Base-by-base conservation (phyloP, 2,329 filamentous ascomycete genomes). In the Monilinia fructicola region DNA sequence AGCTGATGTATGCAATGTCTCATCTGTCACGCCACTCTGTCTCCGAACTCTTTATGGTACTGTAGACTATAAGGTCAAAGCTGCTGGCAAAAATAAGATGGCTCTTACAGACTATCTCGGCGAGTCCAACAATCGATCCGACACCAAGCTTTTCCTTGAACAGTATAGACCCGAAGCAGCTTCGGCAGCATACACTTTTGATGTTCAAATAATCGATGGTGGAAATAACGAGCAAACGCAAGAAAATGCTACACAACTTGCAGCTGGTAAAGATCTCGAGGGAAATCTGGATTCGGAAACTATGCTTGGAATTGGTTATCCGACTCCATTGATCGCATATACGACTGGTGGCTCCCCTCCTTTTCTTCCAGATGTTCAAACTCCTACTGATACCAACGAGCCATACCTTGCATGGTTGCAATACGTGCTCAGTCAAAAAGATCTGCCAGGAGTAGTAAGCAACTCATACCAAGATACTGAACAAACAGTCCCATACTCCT, bases 1-100 rank as follows among this genome's bases (percentile, higher is more conserved):
- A 7, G 54, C 64, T 18, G 79, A 97, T 92, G 66, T 65, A 28
- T 80, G 95, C 93, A 75, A 98, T 53, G 61, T 68, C 14, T 64
- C 61, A n/a, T 64, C 67, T 10, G 70, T 74, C 3, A 74, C 72
- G 2, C 68, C 70, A n/a, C 56, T 68, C 16, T 74, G 72, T 46
- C 69, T 74, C n/a, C 54, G 68, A 44, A 72, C 69, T 23, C 62
- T 74, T 12, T 74, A 74, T 59, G 70, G 69, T 44, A 73, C 71
- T 14, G 62, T 67, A 2, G 69, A 69, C 11, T 74, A 75, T 60
- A 56, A 40, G 1, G 66, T 69, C 4, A 64, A 73, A 62, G 62
- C 59, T 21, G 28, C 69, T 4, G 56, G 64, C 11, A 68, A 68
- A 46, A 74, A 74, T 40, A 65, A 70, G 35, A 65, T 74, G 5